A percentile compares a stretch with the other conserved stretches of the same genome.
Conservation (phyloP, 2,329 filamentous ascomycete species). For the Neonectria hederae region DNA sequence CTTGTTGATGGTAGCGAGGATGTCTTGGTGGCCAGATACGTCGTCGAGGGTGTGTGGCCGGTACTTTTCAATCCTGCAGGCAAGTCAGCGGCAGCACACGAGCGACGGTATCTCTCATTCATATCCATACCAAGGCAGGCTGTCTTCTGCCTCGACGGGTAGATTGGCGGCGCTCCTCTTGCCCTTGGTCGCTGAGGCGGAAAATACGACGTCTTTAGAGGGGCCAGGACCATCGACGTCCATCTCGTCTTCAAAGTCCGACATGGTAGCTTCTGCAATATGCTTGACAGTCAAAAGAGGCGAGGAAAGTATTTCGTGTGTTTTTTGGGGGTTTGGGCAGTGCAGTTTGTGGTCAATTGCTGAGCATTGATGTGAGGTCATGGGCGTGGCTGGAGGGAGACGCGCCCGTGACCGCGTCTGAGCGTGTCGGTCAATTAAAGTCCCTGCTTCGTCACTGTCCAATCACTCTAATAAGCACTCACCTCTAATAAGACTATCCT, state of each 20-base stretch:
- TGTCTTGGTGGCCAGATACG: slow-evolving; percentile 96
- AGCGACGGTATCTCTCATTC: neutral
- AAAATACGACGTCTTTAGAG: slow-evolving; percentile 70
- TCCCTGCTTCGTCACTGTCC: slow-evolving; percentile 21
- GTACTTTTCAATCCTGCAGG: slow-evolving; percentile 91
- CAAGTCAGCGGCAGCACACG: neutral
- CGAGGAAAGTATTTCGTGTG: neutral
- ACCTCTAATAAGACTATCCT: neutral
- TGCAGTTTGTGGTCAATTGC: slow-evolving; percentile 17
- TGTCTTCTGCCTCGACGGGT: slow-evolving; percentile 93
- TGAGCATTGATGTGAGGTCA: slow-evolving; percentile 34
- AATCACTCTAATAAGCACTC: slow-evolving; percentile 24
- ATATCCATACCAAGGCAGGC: slow-evolving; percentile 79
- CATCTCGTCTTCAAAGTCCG: slow-evolving; percentile 70
- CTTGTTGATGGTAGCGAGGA: slow-evolving; percentile 96
- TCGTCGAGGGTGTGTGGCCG: slow-evolving; percentile 87
- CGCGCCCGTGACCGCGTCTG: slow-evolving; percentile 45
- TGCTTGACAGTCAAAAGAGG: neutral
- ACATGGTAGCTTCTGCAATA: slow-evolving; percentile 55
- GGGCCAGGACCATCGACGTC: slow-evolving; percentile 63
- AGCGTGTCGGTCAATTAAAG: slow-evolving; percentile 44
- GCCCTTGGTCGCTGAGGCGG: slow-evolving; percentile 81
- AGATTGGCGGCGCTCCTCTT: slow-evolving; percentile 93
- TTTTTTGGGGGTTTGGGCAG: slow-evolving; percentile 2
- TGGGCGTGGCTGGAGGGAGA: slow-evolving; percentile 45